Base-by-base conservation (phyloP, 208 protist genomes). In the Wallacemonas rigidus region DNA sequence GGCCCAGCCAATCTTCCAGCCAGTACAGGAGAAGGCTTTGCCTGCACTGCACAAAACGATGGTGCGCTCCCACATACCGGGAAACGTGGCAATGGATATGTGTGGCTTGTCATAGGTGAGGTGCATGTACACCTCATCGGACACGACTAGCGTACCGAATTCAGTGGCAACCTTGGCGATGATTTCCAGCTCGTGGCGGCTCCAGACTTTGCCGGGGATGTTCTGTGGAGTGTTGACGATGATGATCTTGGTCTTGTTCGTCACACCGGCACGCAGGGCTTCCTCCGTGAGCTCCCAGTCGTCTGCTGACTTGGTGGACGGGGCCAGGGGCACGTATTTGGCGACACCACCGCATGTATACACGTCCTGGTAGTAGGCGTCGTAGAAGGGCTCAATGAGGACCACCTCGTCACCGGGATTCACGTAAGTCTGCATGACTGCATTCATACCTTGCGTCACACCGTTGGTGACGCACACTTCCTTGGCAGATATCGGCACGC, bases 161-260 rank as follows among this genome's bases (percentile, higher is more conserved):
- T 91, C 78, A 3, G 76, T 81, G 8, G 90, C 87, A 3, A 98
- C 63, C 12, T 90, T 51, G 3, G 90, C 81, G n/a, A 98, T 78
- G 0, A 80, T 74, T 45, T 86, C 47, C 26, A 97, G 77, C 75
- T 98, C 92, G 38, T 82, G 79, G 44, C 63, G 12, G 54, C 60
- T 45, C 77, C 80, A 92, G 4, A 89, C 78, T 74, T 95, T 94
- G 1, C 89, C 95, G 0, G 93, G 85, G n/a, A 95, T 75, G 76
- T 98, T 98, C 55, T 98, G 94, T 14, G 97, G 97, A 15, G 90
- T 98, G 80, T 98, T 98, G n/a, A 98, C 35, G 43, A 98, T 74
- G 15, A 98, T 85, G 5, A 87, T 71, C 67, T 91, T 95, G 6
- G 94, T 98, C 55, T 89, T 88, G 1, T 80, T 61, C n/a, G 57